Base-by-base conservation (phyloP, 257 asterid genomes). In the Solanum lignicaule region DNA sequence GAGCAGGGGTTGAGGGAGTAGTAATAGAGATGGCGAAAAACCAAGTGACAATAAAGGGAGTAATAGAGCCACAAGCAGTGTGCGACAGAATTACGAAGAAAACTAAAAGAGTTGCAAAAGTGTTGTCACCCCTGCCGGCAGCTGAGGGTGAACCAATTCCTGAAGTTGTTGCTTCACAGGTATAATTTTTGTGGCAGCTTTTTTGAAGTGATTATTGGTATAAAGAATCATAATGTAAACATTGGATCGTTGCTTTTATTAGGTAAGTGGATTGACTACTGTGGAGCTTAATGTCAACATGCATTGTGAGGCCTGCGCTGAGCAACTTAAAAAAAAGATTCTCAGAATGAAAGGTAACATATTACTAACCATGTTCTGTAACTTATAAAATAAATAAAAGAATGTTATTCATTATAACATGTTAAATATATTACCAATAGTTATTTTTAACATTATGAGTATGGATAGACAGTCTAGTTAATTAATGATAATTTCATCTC, bases 231-330 rank as follows among this genome's bases (percentile, higher is more conserved):
- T 38, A 83, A 32, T 58, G 74, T 52, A 0, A 55, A 46, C 31
- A 6, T 83, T 32, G 72, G 72, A n/a, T 58, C 0, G 2, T 36
- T 84, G 43, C 6, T 12, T 52, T 48, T 82, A 18, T 58, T 89
- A 96, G 99, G 97, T 92, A 29, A 94, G 92, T 76, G 95, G 93
- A 72, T 89, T 92, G 73, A 88, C 90, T 62, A 96, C 95, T 0
- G 93, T 94, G 58, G 96, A 96, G 32, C 93, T 96, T 25, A 92
- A 90, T 31, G 98, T 95, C 21, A 95, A 95, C 91, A 94, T 96
- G 98, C 99, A 96, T 55, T 96, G 99, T 82, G 96, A 92, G 88
- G 98, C 99, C 15, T 96, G 99, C 87, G 98, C 99, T 1, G 88
- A 88, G 9, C 99, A 96, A 87, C 97, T 96, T 83, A 95, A 95